These are phyloP conservation scores for Fraxinus excelsior DNA, from an alignment of 257 asterid genomes.

Conservation along the genomic window DNA sequence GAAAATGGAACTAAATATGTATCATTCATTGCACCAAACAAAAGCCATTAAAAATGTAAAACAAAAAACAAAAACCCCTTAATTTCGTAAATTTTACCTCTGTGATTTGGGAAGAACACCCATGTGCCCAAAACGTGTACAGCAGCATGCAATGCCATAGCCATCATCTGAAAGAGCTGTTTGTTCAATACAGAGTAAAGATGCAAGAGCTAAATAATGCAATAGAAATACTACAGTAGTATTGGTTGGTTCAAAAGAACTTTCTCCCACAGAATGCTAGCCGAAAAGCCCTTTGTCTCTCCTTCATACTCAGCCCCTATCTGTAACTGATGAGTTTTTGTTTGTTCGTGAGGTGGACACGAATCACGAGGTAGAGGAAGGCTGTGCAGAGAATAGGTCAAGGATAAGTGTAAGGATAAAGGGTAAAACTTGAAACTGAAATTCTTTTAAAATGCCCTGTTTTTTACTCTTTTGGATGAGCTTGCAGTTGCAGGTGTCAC, in stretches of 20 bases:
- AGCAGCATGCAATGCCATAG: not conserved
- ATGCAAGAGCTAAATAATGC: too few relatives aligned
- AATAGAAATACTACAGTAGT: too few relatives aligned
- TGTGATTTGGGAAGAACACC: not conserved
- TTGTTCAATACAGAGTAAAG: not conserved
- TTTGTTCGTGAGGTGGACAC: not conserved
- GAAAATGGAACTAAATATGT: not conserved
- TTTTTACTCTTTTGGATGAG: not conserved
- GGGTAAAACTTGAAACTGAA: not conserved
- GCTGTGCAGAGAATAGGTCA: not conserved
- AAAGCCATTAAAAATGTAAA: not conserved
- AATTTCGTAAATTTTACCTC: not conserved
- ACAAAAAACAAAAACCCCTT: not conserved
- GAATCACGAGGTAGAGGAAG: conserved; percentile 1
- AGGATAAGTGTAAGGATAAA: too few relatives aligned
- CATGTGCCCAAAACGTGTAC: not conserved
- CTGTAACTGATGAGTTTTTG: conserved; percentile 3
- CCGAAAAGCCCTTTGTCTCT: not conserved
- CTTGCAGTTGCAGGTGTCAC: not conserved
- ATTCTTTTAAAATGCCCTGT: not conserved
- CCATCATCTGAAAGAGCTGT: not conserved
- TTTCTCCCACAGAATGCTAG: not conserved
- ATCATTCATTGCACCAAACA: not conserved
- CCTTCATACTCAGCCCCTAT: not conserved
- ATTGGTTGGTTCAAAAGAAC: not conserved